phyloP scores from a whole-genome alignment of 2,329 filamentous ascomycete species.

The Botrytis aclada region DNA sequence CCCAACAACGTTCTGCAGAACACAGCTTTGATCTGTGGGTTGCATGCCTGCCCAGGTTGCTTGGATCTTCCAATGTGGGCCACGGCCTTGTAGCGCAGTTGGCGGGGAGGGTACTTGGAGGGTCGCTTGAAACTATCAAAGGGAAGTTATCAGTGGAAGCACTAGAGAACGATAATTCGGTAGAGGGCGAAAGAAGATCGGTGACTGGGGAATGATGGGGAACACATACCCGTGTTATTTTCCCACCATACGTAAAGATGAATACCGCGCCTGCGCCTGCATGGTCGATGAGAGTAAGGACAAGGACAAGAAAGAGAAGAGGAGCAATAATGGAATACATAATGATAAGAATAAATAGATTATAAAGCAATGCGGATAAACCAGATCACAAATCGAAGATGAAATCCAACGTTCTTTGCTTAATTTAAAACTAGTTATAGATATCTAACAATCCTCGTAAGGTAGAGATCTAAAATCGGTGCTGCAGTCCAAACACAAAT shows the following conservation, averaged over 20 bases:
- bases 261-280: not conserved
- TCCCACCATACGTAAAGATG: slow-evolving; percentile 1
- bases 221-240: slow-evolving; percentile 4
- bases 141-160: not conserved
- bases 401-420: not conserved
- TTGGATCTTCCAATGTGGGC: slow-evolving; percentile 3
- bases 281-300: not conserved
- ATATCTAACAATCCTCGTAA: not conserved
- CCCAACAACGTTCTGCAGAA: slow-evolving; percentile 17
- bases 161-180: not conserved
- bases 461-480: not conserved
- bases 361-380: not conserved
- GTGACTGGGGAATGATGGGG: too few species aligned
- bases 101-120: not conserved
- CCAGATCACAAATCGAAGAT: not conserved
- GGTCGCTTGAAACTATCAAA: not conserved
- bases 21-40: slow-evolving; percentile 24
- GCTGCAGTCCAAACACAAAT: not conserved
- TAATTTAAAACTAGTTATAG: too few species aligned
- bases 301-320: not conserved
- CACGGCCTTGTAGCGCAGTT: not conserved
- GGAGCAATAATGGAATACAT: not conserved
- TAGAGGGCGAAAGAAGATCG: not conserved
- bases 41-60: slow-evolving; percentile 6
- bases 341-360: not conserved